These are phyloP conservation scores for Tricholomella constricta DNA, from an alignment of 768 basidiomycete species.

Conservation along the genomic window DNA sequence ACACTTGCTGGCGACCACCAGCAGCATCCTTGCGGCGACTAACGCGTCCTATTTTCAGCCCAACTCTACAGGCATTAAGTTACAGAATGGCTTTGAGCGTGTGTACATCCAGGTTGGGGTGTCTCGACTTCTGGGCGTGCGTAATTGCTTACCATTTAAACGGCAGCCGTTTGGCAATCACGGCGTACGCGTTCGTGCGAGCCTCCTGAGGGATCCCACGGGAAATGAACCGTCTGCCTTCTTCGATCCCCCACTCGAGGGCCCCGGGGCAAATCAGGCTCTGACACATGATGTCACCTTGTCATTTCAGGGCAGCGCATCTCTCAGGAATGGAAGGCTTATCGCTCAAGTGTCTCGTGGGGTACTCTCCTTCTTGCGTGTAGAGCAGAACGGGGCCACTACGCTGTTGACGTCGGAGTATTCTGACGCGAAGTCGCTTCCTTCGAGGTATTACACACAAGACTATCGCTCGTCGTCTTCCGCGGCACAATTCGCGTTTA, in stretches of 20 bases:
- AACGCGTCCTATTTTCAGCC: slow-evolving; percentile 26
- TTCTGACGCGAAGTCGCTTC: slow-evolving; percentile 32
- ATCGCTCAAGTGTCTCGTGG: slow-evolving; percentile 26
- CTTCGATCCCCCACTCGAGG: slow-evolving; percentile 39
- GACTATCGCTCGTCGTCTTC: slow-evolving; percentile 34
- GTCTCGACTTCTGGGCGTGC: neutral
- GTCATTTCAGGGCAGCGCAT: slow-evolving; percentile 29
- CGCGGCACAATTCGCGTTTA: slow-evolving; percentile 33
- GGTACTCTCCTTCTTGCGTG: slow-evolving; percentile 31
- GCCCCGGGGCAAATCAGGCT: slow-evolving; percentile 30
- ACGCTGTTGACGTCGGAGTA: slow-evolving; percentile 32
- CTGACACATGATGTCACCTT: slow-evolving; percentile 31
- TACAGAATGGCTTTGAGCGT: slow-evolving; percentile 37
- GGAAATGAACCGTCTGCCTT: slow-evolving; percentile 34
- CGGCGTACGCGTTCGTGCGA: slow-evolving; percentile 37
- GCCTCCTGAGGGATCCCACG: slow-evolving; percentile 35
- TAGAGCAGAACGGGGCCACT: slow-evolving; percentile 28
- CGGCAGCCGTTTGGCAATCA: slow-evolving; percentile 38
- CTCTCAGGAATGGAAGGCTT: slow-evolving; percentile 35
- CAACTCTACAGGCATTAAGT: slow-evolving; percentile 33
- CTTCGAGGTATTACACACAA: slow-evolving; percentile 32
- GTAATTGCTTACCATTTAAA: neutral
- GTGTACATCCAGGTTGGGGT: slow-evolving; percentile 33
- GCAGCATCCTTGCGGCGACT: neutral
- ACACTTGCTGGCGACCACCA: neutral